Conservation (phyloP, 2,329 filamentous ascomycete species). For the Penicillium decumbens region DNA sequence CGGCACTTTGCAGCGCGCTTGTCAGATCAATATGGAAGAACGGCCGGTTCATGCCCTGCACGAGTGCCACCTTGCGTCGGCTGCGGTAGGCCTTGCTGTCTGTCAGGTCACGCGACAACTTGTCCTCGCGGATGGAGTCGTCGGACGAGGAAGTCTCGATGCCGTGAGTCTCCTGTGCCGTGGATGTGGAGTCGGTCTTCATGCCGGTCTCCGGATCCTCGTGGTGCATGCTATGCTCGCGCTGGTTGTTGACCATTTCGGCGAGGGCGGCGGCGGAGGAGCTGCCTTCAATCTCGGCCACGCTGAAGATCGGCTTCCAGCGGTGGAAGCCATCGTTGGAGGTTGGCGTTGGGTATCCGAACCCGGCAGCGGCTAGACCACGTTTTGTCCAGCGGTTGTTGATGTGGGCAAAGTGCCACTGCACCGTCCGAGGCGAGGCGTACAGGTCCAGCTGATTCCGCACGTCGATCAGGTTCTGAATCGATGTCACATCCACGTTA, state of each 20-base stretch:
- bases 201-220: slow-evolving; percentile 34
- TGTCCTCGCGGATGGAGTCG: slow-evolving; percentile 30
- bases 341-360: slow-evolving; percentile 68
- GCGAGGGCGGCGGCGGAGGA: slow-evolving; percentile 66
- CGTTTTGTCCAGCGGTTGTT: slow-evolving; percentile 94
- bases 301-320: slow-evolving; percentile 94
- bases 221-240: slow-evolving; percentile 27
- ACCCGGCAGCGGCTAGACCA: slow-evolving; percentile 78
- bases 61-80: slow-evolving; percentile 53
- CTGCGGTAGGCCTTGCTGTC: slow-evolving; percentile 47
- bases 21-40: slow-evolving; percentile 93
- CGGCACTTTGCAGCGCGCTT: slow-evolving; percentile 78
- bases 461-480: slow-evolving; percentile 89
- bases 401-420: slow-evolving; percentile 95
- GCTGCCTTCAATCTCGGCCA: slow-evolving; percentile 75
- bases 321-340: slow-evolving; percentile 55
- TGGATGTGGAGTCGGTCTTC: slow-evolving; percentile 28
- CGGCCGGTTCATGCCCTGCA: slow-evolving; percentile 82
- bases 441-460: slow-evolving; percentile 90
- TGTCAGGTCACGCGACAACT: slow-evolving; percentile 44
- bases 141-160: slow-evolving; percentile 28
- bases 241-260: slow-evolving; percentile 60
- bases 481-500: slow-evolving; percentile 86
- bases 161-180: slow-evolving; percentile 30
- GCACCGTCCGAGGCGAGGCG: slow-evolving; percentile 71